Base-by-base conservation (phyloP, 2,329 filamentous ascomycete species). In the Penicillium sp. region DNA sequence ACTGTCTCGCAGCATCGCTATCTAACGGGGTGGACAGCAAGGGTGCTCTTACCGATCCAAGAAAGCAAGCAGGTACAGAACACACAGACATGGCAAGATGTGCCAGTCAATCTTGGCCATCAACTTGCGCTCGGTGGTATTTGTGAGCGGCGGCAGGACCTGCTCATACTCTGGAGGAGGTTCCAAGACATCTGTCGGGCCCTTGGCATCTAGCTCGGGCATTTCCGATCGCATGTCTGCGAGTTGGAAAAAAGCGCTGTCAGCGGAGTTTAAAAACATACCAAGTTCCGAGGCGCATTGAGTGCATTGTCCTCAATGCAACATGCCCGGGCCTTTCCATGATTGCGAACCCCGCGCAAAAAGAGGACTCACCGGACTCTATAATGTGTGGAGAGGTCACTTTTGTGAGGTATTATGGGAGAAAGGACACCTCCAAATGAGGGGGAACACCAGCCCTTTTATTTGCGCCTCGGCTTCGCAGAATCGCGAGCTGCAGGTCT, bases 31-130 rank as follows among this genome's bases (percentile, higher is more conserved):
- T 28, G 32, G 28, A 3, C 27, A 24, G 32, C 29, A 7, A 32
- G 48, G 35, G 33, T 27, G 2, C 24, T 9, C 63, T 45, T 68
- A 73, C 72, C 72, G 68, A 51, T 75, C 82, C 43, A 88, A 70
- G 60, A 88, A 87, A 34, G 84, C 83, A 42, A 86, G 72, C 36
- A 86, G 69, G 63, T 88, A 89, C 65, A 90, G 74, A 51, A 90
- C 73, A 63, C 81, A 85, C 46, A 91, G 73, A 55, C 85, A 85
- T 0, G 87, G 87, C 45, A 91, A 73, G 44, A 91, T 76, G 56
- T 79, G 81, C 54, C 82, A 65, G 65, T 90, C 87, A 61, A 90
- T 83, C 68, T 83, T 85, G 52, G 76, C 68, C 71, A 88, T 77
- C 50, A 91, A 74, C 59, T 74, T 79, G 54, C 76, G 73, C 70